Evolutionary conservation across 2,329 filamentous ascomycete genomes (phyloP), one percentile per base, ranked within the genome.

Genomic region (Phialophora macrospora): DNA sequence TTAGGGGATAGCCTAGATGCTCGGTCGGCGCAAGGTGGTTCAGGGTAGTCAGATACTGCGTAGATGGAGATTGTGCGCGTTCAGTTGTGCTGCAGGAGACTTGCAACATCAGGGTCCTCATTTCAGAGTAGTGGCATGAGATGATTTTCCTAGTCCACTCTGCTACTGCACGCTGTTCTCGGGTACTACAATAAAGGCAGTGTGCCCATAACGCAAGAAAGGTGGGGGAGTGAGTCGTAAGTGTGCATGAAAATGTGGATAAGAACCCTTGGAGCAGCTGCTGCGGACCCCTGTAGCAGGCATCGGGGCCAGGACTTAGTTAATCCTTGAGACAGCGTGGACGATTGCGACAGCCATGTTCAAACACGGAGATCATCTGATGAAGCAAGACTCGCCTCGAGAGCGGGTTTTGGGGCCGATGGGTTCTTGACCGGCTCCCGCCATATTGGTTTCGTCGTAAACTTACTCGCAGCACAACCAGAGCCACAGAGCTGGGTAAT

Each of bases 341-440:
- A 54, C 57, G 46, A 60, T 60, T 32, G 57, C 57, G 46, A 60
- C 57, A 54, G 51, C 51, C 24, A 54, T 28, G 52, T 60, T 60
- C 58, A 60, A 60, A 60, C 58, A 60, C 48, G 48, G 58, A 55
- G 26, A 41, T 60, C 46, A 54, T 41, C 28, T 60, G 58, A 30
- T 60, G 58, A 60, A 60, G 58, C 58, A 60, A 30, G 58, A 60
- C 58, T 60, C 58, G 58, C 58, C 44, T 60, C 28, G 58, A 51
- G n/a, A 17, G 28, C 14, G n/a, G 1, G 11, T 14, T 24, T 24
- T 60, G 58, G 58, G 20, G 46, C 58, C 48, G 22, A 52, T 32
- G 54, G n/a, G 20, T 26, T 28, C 17, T 8, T 28, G 22, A 12
- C 48, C 48, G 48, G 20, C 22, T 26, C 48, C 48, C 20, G 9